phyloP scores from a whole-genome alignment of 1,139 yeast genomes.

The Debaryomyces sp. region DNA sequence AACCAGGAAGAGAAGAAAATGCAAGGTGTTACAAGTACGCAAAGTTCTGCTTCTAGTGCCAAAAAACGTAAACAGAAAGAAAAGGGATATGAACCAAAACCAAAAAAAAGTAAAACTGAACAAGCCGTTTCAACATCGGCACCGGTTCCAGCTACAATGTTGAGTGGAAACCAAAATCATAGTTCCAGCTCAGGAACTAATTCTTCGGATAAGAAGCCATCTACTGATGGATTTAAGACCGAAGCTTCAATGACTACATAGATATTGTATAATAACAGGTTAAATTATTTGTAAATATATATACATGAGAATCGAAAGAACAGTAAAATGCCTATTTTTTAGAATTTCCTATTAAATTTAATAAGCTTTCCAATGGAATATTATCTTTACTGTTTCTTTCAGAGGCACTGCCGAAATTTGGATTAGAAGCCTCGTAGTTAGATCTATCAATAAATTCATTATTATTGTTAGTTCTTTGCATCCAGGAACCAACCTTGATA shows the following conservation, averaged over 20 bases:
- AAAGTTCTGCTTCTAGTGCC: slow-evolving; percentile 9
- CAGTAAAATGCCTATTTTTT: slow-evolving; percentile 1
- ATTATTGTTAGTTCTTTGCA: slow-evolving; percentile 27
- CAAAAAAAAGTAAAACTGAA: slow-evolving; percentile 16
- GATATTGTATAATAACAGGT: slow-evolving; percentile 8
- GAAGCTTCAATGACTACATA: background rate
- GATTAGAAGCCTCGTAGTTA: slow-evolving; percentile 33
- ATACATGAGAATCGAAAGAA: slow-evolving; percentile 10
- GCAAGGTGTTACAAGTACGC: slow-evolving; percentile 34
- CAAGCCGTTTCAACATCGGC: background rate
- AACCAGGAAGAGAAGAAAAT: slow-evolving; percentile 46
- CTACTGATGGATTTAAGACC: background rate
- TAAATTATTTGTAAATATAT: slow-evolving; percentile 5
- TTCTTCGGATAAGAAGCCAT: slow-evolving; percentile 6
- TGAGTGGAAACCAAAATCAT: background rate
- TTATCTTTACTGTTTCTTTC: slow-evolving; percentile 41
- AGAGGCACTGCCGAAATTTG: slow-evolving; percentile 34
- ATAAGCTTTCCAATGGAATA: slow-evolving; percentile 35
- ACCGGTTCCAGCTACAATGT: background rate
- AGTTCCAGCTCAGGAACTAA: background rate
- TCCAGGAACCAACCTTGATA: slow-evolving; percentile 45
- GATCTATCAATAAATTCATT: slow-evolving; percentile 22
- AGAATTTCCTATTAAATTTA: slow-evolving; percentile 28
- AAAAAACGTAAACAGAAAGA: slow-evolving; percentile 41
- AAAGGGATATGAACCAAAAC: slow-evolving; percentile 16